phyloP scores from a whole-genome alignment of 495 filamentous ascomycete genomes.

The Penicillium longicatenatum region DNA sequence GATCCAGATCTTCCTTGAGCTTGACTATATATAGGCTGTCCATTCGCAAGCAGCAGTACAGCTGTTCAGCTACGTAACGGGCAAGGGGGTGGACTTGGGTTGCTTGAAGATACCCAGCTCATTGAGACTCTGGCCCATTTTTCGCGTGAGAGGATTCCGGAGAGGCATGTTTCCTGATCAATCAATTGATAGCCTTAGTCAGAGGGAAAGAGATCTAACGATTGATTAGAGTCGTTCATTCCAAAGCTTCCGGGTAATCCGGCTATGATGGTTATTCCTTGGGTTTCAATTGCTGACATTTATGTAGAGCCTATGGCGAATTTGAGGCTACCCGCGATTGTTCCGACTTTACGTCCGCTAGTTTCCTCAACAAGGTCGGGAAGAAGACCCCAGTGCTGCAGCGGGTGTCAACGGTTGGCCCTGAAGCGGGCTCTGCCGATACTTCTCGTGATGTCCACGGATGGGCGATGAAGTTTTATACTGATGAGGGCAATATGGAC shows the following conservation, averaged over 20 bases:
- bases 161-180: constrained; percentile 33
- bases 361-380: constrained; percentile 50
- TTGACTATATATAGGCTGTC: constrained; percentile 13
- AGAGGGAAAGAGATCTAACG: not conserved
- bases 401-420: constrained; percentile 66
- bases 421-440: constrained; percentile 65
- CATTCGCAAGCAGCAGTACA: constrained; percentile 33
- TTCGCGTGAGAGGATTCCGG: constrained; percentile 54
- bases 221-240: not conserved
- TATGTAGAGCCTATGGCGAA: not conserved
- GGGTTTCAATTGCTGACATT: not conserved
- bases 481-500: constrained; percentile 75
- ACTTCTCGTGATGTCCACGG: constrained; percentile 65
- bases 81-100: constrained; percentile 31
- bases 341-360: constrained; percentile 25
- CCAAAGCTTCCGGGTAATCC: not conserved
- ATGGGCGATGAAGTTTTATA: constrained; percentile 74
- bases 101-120: constrained; percentile 39
- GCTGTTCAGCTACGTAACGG: constrained; percentile 30
- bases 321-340: not conserved
- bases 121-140: constrained; percentile 59
- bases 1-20: not conserved
- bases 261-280: not conserved
- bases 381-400: constrained; percentile 62
- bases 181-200: no score